Evolutionary conservation across 1,284 basidiomycete genomes (phyloP), one percentile per base, ranked within the genome.

Genomic region (Taiwanofungus camphoratus): DNA sequence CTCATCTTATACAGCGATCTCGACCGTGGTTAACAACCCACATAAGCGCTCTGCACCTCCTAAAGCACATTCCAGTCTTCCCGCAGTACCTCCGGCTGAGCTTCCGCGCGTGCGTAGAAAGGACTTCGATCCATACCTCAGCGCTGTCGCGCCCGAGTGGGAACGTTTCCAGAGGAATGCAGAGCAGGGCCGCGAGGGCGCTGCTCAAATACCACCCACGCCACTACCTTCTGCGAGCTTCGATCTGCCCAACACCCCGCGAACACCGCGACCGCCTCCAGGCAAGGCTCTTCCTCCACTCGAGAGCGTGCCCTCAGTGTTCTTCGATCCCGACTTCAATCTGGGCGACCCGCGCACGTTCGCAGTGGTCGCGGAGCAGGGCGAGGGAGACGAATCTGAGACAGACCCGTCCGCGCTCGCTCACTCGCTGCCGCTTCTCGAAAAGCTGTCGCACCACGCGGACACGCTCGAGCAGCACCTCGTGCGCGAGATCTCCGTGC

Each of bases 401-500:
- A 60, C 70, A 30, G 77, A 85, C 53, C 77, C 78, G 0, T 68
- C 75, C 1, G 68, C 79, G 8, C 70, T 84, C 51, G 73, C 82
- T 19, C 69, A 87, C 66, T 72, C 83, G 3, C 70, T 83, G 2
- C 84, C 82, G 0, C 71, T 95, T 1, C 84, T 96, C n/a, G 93
- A 97, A 59, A 87, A 84, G 57, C 79, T 98, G 44, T 93, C 92
- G 11, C 86, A 92, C 49, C 88, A 97, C 57, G 86, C 94, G 5
- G 96, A 98, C 61, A 88, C 89, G 2, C 80, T 99, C 49, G 95
- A 99, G 59, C 84, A 93, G 51, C 94, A 99, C 60, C 85, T 99
- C 42, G 81, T 96, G 12, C 82, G 84, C 53, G 95, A 98, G 65
- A 96, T 99, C 43, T 87, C 89, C 5, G 69, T 87, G 8, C 86